phyloP scores from a whole-genome alignment of 2,329 filamentous ascomycete genomes.

The Tricladium varicosporioides region DNA sequence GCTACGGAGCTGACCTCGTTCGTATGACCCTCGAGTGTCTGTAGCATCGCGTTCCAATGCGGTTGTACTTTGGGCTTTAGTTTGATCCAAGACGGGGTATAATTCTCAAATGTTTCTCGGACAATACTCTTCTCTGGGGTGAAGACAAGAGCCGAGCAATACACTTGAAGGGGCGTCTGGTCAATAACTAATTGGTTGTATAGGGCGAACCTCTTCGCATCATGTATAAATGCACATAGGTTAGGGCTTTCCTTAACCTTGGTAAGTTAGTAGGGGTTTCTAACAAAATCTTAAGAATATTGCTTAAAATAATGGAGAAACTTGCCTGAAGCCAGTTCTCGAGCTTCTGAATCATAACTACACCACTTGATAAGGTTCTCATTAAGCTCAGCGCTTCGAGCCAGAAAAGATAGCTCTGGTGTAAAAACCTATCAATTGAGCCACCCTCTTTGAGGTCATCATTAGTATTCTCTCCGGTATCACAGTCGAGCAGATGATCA shows the following conservation, averaged over 20 bases:
- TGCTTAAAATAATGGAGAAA: background rate
- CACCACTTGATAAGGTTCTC: background rate
- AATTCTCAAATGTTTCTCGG: background rate
- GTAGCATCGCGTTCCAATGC: background rate
- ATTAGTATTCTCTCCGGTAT: background rate
- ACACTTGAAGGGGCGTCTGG: background rate
- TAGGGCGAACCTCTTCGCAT: background rate
- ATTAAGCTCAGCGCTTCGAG: background rate
- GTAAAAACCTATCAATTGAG: slow-evolving; percentile 1
- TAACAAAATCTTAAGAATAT: background rate
- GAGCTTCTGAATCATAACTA: slow-evolving; percentile 5
- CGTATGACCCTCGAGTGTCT: background rate
- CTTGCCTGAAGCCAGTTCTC: slow-evolving; percentile 1
- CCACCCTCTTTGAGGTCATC: background rate
- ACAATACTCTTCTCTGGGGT: background rate
- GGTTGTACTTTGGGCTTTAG: background rate
- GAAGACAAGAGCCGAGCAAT: background rate
- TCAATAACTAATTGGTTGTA: too few relatives aligned
- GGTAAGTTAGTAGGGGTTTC: background rate
- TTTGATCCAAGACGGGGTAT: background rate
- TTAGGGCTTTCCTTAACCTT: background rate
- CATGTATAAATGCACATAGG: background rate
- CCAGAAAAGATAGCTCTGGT: slow-evolving; percentile 1
- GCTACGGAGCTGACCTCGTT: background rate
- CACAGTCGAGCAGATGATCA: too few relatives aligned